Evolutionary conservation across 2,329 filamentous ascomycete genomes (phyloP).

Genomic region (Madurella mycetomatis): DNA sequence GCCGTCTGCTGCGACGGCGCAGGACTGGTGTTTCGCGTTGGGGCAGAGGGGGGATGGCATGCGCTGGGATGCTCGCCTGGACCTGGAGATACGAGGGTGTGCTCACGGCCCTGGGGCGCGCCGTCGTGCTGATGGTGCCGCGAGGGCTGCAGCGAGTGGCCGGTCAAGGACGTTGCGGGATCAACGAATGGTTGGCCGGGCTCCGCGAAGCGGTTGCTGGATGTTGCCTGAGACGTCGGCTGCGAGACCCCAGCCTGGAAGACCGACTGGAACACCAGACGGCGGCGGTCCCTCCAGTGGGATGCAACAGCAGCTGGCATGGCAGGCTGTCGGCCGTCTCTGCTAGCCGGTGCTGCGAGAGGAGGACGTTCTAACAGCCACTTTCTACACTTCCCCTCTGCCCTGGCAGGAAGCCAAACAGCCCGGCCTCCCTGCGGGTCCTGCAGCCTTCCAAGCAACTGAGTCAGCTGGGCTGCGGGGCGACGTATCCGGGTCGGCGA

Average conservation of each 20-base stretch:
- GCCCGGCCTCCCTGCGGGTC: neutral
- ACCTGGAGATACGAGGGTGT: constrained; percentile 8
- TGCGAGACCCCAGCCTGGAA: constrained; percentile 50
- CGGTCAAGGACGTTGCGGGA: constrained; percentile 27
- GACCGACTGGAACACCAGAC: constrained; percentile 51
- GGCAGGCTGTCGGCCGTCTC: neutral
- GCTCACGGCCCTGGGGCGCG: constrained; percentile 20
- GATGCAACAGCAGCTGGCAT: constrained; percentile 38
- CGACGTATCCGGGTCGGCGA: too few species aligned
- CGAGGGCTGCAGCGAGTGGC: neutral
- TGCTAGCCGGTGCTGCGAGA: neutral
- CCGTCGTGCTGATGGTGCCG: neutral
- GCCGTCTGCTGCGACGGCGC: constrained; percentile 11
- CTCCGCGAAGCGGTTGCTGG: constrained; percentile 36
- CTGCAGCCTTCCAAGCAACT: neutral
- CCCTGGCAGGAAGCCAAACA: neutral
- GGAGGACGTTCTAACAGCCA: neutral
- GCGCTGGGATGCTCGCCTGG: neutral
- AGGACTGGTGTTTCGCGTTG: constrained; percentile 13
- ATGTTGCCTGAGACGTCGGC: constrained; percentile 35
- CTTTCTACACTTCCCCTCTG: neutral
- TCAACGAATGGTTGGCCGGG: constrained; percentile 46
- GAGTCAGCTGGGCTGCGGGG: neutral
- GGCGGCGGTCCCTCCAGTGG: constrained; percentile 44
- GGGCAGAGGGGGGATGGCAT: constrained; percentile 5